phyloP scores from a whole-genome alignment of 1,284 basidiomycete genomes.

The Peniophora sp. region DNA sequence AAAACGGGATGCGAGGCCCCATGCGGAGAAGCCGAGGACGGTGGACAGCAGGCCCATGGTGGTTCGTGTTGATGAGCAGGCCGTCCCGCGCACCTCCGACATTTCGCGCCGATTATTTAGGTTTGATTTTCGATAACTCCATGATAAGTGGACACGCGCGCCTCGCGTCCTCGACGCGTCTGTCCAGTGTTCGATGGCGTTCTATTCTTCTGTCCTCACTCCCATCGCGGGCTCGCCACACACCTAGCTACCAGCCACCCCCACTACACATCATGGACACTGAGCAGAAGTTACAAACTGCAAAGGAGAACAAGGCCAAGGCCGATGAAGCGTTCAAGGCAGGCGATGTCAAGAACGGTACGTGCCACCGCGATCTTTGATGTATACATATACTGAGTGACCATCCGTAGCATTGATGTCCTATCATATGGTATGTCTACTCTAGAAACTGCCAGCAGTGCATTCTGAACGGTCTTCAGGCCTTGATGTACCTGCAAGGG shows the following conservation, averaged over 20 bases:
- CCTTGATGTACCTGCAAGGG: conserved; percentile 62
- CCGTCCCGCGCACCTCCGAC: too few relatives aligned
- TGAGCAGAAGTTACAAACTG: conserved; percentile 46
- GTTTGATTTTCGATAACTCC: background rate
- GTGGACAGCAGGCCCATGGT: conserved; percentile 67
- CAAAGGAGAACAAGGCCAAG: conserved; percentile 61
- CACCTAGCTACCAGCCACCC: conserved; percentile 6
- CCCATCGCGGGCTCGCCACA: background rate
- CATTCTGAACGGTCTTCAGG: conserved; percentile 20
- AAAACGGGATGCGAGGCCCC: conserved; percentile 71
- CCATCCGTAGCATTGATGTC: conserved; percentile 7
- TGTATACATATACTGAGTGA: conserved; percentile 1
- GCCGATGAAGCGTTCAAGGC: conserved; percentile 71
- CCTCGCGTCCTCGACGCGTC: background rate
- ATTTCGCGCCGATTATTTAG: too few relatives aligned
- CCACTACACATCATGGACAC: conserved; percentile 16
- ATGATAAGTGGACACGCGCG: background rate
- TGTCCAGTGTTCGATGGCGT: background rate
- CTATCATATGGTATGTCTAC: conserved; percentile 43
- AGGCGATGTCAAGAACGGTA: conserved; percentile 58
- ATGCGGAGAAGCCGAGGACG: conserved; percentile 70
- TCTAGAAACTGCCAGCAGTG: background rate
- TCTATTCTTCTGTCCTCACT: background rate
- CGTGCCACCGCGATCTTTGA: conserved; percentile 13
- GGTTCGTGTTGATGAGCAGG: conserved; percentile 6